Percentiles rank a stretch among this genome's conserved stretches.
Evolutionary conservation across 2,329 filamentous ascomycete genomes (phyloP).

Genomic region (Trichophyton schoenleinii): DNA sequence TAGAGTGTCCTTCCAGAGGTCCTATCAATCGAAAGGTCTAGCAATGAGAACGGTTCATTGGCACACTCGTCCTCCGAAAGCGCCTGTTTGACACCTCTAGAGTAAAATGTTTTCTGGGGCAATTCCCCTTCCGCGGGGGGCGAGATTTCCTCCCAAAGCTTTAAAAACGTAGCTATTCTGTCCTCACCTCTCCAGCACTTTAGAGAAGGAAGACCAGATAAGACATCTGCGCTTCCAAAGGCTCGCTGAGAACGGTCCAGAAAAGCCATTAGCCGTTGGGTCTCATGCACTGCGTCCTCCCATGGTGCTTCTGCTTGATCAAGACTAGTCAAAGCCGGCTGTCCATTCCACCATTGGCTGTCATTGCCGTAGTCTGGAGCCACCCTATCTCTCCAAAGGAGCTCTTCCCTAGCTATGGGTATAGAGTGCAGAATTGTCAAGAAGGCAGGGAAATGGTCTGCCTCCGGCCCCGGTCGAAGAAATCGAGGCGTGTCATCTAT

Average conservation of each 20-base stretch:
- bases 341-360: slow-evolving; percentile 51
- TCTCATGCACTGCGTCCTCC: slow-evolving; percentile 42
- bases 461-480: slow-evolving; percentile 42
- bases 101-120: slow-evolving; percentile 36
- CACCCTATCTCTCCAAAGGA: slow-evolving; percentile 38
- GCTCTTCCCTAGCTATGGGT: slow-evolving; percentile 44
- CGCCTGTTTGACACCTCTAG: slow-evolving; percentile 30
- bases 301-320: slow-evolving; percentile 14
- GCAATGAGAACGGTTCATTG: slow-evolving; percentile 27
- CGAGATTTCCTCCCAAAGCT: slow-evolving; percentile 39
- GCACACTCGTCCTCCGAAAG: slow-evolving; percentile 20
- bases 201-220: slow-evolving; percentile 21
- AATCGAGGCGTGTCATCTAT: slow-evolving; percentile 42
- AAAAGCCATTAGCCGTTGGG: slow-evolving; percentile 51
- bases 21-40: slow-evolving; percentile 31
- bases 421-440: slow-evolving; percentile 52
- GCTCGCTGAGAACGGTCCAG: slow-evolving; percentile 45
- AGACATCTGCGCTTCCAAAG: slow-evolving; percentile 44
- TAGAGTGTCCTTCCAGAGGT: slow-evolving; percentile 36
- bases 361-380: slow-evolving; percentile 43
- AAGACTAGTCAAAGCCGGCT: slow-evolving; percentile 24
- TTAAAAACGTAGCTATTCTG: slow-evolving; percentile 35
- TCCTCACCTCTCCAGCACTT: slow-evolving; percentile 21
- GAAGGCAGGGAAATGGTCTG: slow-evolving; percentile 44
- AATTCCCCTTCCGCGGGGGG: slow-evolving; percentile 30